Evolutionary conservation across 257 asterid species (phyloP).

Genomic region (Nicotiana paniculata): DNA sequence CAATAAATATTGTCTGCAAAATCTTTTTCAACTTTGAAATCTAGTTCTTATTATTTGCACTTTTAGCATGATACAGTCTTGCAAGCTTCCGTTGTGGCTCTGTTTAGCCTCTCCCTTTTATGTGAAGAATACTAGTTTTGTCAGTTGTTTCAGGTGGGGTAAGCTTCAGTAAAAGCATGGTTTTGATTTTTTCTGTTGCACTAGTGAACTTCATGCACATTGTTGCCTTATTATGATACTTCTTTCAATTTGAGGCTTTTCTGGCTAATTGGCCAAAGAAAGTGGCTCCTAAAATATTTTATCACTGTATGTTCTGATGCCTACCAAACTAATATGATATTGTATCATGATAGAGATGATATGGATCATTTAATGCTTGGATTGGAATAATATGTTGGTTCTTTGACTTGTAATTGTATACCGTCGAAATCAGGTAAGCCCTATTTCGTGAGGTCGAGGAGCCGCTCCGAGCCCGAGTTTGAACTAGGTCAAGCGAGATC

Average conservation of each 20-base stretch:
- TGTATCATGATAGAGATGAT: neutral
- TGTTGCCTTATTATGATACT: neutral
- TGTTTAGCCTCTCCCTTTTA: neutral
- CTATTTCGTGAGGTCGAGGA: too few relatives aligned
- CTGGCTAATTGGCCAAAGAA: neutral
- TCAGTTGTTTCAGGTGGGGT: neutral
- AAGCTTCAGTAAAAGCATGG: neutral
- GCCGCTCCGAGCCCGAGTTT: too few relatives aligned
- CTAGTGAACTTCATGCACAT: neutral
- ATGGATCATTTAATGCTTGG: neutral
- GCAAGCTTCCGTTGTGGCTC: neutral
- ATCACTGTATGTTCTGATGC: neutral
- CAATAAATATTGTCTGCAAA: neutral
- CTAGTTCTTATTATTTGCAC: neutral
- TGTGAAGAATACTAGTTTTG: neutral
- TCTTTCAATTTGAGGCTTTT: neutral
- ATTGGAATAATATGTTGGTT: neutral
- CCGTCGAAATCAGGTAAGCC: too few relatives aligned
- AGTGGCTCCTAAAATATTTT: neutral
- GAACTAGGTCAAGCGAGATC: too few relatives aligned
- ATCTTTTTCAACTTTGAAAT: neutral
- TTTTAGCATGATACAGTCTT: neutral
- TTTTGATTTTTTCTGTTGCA: neutral
- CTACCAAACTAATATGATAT: neutral
- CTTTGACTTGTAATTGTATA: neutral